Evolutionary conservation across 208 protist species (phyloP), one percentile per base, ranked within the genome.

Genomic region (Leishmania lainsoni): DNA sequence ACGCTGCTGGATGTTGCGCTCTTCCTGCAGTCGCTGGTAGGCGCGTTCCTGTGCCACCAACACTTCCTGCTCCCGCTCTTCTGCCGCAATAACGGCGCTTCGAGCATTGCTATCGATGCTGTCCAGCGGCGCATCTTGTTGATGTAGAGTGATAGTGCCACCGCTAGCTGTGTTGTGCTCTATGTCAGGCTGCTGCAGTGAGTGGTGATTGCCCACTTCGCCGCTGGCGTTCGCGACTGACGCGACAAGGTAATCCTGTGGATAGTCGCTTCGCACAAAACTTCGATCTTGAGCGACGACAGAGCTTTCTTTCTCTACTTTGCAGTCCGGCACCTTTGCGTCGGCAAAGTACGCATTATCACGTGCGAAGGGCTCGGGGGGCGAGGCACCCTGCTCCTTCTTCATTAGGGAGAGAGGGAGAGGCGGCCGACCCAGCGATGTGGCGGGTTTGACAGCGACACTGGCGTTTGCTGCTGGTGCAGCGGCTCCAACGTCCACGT

Each of bases 261-360:
- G 81, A 35, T 87, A 58, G 69, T 90, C 89, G 59, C 81, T 79
- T 16, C 89, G 83, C 80, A 87, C 84, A 69, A 89, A 89, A 72
- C 81, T 86, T 56, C 83, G 81, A n/a, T 85, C 81, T 0, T 69
- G 81, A 20, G 35, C 42, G 35, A 17, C 56, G n/a, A 48, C 26
- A 5, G 72, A 61, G 10, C 52, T 63, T 49, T 58, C 35, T 65
- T 39, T 63, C 5, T 9, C 29, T n/a, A 5, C 52, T 63, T 26
- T 17, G 17, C 48, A 29, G 12, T 0, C 20, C 35, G 39, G 54
- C 42, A 9, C 69, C 45, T 73, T 51, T 22, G 42, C 69, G 29
- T n/a, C 20, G 48, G 42, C 17, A 29, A 1, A 20, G 69, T 73
- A 2, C 26, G 39, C 69, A 42, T 54, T 51, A 2, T 35, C 69